phyloP scores from a whole-genome alignment of 192 early-diverging fungal genomes.

The Bifiguratus adelaidae region DNA sequence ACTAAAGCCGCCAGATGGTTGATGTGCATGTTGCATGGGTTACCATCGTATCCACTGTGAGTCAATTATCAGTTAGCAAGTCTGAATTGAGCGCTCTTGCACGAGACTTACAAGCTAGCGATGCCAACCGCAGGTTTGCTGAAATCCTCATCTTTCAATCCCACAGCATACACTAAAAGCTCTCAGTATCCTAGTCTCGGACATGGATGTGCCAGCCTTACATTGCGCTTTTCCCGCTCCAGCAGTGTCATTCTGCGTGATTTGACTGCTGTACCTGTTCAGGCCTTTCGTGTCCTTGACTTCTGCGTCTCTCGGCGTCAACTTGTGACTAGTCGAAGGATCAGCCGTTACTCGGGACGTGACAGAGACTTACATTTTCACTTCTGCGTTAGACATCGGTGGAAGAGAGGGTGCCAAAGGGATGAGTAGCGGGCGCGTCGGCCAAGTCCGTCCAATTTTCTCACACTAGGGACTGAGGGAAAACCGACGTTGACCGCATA shows the following conservation, averaged over 20 bases:
- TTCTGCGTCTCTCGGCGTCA: conserved; percentile 10
- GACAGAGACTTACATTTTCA: background rate
- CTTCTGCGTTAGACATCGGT: background rate
- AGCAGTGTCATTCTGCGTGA: conserved; percentile 75
- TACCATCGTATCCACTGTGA: conserved; percentile 88
- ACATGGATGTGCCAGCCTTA: too few species aligned
- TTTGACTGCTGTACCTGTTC: conserved; percentile 64
- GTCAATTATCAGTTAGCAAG: background rate
- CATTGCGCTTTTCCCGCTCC: conserved; percentile 83
- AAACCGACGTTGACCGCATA: too few species aligned
- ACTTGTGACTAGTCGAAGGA: conserved; percentile 11
- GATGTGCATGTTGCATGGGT: conserved; percentile 99
- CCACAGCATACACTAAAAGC: conserved; percentile 79
- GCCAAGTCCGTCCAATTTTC: too few species aligned
- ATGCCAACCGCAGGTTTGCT: conserved; percentile 90
- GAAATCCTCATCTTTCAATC: conserved; percentile 75
- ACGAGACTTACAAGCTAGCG: conserved; percentile 67
- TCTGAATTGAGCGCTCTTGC: background rate
- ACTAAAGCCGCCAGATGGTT: conserved; percentile 77
- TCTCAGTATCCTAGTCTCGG: background rate
- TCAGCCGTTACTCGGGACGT: background rate
- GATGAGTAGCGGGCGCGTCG: too few species aligned
- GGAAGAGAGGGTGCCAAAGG: too few species aligned
- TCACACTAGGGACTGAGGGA: too few species aligned
- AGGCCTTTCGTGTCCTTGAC: conserved; percentile 13